These are phyloP conservation scores for Phlebiopsis gigantea DNA, from an alignment of 768 basidiomycete species.

Conservation along the genomic window DNA sequence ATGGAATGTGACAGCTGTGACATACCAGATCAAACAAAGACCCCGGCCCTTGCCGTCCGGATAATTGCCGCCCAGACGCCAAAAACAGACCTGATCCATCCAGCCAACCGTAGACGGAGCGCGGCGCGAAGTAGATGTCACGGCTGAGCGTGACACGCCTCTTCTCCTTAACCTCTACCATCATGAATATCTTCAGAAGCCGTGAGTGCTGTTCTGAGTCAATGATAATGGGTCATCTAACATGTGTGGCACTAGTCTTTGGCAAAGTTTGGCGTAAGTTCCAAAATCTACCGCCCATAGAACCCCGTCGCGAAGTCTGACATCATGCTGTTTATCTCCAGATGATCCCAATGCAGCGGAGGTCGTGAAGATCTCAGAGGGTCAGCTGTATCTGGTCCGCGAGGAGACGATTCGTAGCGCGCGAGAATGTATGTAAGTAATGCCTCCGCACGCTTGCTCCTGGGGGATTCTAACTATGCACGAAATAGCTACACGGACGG, in stretches of 20 bases:
- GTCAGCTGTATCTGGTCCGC: constrained; percentile 86
- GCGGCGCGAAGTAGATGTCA: constrained; percentile 7
- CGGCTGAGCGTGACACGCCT: neutral
- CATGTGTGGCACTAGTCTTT: constrained; percentile 48
- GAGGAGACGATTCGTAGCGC: constrained; percentile 89
- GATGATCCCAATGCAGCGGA: constrained; percentile 94
- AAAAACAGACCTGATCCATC: too few species aligned
- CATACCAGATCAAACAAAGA: too few species aligned
- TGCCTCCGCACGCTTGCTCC: neutral
- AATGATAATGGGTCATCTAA: constrained; percentile 16
- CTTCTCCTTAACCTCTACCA: constrained; percentile 17
- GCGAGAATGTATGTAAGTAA: constrained; percentile 92
- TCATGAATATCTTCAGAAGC: constrained; percentile 84
- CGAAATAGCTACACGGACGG: constrained; percentile 83
- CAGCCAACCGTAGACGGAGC: constrained; percentile 1
- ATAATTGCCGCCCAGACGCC: too few species aligned
- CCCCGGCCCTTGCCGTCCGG: too few species aligned
- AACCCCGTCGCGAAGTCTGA: constrained; percentile 20
- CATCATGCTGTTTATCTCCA: constrained; percentile 28
- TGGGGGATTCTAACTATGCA: neutral
- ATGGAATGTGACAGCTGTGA: too few species aligned
- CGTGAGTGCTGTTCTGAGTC: constrained; percentile 40
- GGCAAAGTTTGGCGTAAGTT: constrained; percentile 93
- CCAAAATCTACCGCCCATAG: neutral
- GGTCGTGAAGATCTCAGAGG: constrained; percentile 89